Evolutionary conservation across 1,284 basidiomycete genomes (phyloP).

Genomic region (Afroboletus lepidellus): DNA sequence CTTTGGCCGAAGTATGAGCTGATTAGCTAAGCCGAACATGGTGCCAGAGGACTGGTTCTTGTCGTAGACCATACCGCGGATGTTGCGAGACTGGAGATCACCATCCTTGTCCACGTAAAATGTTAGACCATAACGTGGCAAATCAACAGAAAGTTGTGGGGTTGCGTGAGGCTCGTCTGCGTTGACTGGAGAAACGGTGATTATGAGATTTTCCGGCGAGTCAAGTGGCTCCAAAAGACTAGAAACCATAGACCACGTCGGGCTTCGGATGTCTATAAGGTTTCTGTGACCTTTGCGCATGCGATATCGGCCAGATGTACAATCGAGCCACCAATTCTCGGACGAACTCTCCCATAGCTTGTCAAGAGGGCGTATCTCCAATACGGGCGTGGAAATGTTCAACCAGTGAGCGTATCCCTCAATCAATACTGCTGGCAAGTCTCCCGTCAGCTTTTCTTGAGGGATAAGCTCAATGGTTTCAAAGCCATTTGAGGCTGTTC

Average conservation of each 20-base stretch:
- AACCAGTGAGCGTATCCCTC: constrained; percentile 41
- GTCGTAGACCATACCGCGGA: constrained; percentile 27
- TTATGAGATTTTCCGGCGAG: constrained; percentile 26
- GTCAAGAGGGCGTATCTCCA: constrained; percentile 1
- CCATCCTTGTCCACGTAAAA: constrained; percentile 33
- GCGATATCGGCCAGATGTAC: background rate
- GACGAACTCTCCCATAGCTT: background rate
- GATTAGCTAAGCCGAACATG: constrained; percentile 35
- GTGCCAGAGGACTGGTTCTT: constrained; percentile 27
- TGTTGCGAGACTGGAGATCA: constrained; percentile 31
- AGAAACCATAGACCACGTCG: constrained; percentile 29
- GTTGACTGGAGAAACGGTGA: constrained; percentile 12
- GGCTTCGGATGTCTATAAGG: constrained; percentile 36
- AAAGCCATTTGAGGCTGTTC: background rate
- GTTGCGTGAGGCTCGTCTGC: constrained; percentile 6
- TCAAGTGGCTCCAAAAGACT: constrained; percentile 31
- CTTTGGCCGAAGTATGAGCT: constrained; percentile 39
- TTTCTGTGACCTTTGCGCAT: background rate
- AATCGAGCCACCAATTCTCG: background rate
- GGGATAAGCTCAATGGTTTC: constrained; percentile 39
- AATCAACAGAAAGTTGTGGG: constrained; percentile 30
- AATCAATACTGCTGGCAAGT: constrained; percentile 38
- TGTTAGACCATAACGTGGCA: constrained; percentile 42
- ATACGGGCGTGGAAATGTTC: constrained; percentile 14
- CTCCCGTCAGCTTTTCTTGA: constrained; percentile 28